Conservation (phyloP, 2,329 filamentous ascomycete species). For the Tolypocladium pustulatum region DNA sequence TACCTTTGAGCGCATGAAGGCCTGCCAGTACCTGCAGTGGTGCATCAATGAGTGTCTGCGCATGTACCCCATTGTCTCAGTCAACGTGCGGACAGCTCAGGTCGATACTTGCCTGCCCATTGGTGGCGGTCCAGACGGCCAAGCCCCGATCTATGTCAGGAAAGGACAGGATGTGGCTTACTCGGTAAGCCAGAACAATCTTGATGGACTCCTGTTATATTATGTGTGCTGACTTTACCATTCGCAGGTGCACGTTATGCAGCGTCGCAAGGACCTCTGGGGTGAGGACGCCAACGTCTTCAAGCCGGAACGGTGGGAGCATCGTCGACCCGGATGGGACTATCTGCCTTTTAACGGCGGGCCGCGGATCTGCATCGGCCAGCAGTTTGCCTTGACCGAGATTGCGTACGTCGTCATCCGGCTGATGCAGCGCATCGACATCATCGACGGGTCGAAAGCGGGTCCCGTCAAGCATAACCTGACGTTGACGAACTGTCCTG, state of each 20-base stretch:
- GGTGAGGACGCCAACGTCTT: conserved; percentile 28
- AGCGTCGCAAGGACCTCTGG: conserved; percentile 26
- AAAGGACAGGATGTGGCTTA: conserved; percentile 34
- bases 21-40: conserved; percentile 14
- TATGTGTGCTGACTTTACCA: background rate
- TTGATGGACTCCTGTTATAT: background rate
- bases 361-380: conserved; percentile 16
- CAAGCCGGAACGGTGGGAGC: conserved; percentile 27
- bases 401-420: conserved; percentile 12
- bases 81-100: conserved; percentile 11
- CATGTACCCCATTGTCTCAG: conserved; percentile 12
- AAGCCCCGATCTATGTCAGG: conserved; percentile 34
- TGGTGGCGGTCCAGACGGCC: conserved; percentile 38
- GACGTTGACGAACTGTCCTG: conserved; percentile 10
- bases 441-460: conserved; percentile 8
- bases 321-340: conserved; percentile 14
- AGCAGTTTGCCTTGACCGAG: conserved; percentile 16
- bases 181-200: conserved; percentile 5
- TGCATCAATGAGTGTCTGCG: conserved; percentile 12
- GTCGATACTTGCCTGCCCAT: conserved; percentile 36
- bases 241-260: conserved; percentile 19
- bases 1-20: conserved; percentile 13
- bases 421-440: conserved; percentile 11
- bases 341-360: conserved; percentile 17
- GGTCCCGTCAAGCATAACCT: conserved; percentile 9